Conservation (phyloP, 805 yeast genomes). For the Metahyphopichia silvanorum region DNA sequence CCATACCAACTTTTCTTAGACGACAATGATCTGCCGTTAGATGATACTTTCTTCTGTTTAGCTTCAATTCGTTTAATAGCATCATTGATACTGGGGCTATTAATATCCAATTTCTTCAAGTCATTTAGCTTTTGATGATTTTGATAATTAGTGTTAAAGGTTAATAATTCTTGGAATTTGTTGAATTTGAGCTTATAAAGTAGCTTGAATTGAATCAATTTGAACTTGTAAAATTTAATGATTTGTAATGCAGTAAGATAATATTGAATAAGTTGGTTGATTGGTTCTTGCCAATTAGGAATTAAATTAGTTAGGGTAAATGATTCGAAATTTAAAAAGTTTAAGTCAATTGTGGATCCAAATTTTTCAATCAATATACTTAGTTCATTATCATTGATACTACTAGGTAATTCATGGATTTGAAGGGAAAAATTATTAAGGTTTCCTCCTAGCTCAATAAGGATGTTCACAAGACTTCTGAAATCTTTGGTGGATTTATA, state of each 20-base stretch:
- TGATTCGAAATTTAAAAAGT: slow-evolving; percentile 47
- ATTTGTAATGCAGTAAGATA: slow-evolving; percentile 41
- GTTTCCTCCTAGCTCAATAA: slow-evolving; percentile 55
- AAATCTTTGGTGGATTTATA: slow-evolving; percentile 38
- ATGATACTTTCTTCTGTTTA: slow-evolving; percentile 16
- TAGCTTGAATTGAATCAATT: slow-evolving; percentile 47
- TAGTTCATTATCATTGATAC: slow-evolving; percentile 16
- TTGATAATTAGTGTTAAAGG: slow-evolving; percentile 17
- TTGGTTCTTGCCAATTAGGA: slow-evolving; percentile 49
- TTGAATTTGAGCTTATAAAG: slow-evolving; percentile 36
- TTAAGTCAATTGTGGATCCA: slow-evolving; percentile 51
- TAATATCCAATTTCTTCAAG: slow-evolving; percentile 28
- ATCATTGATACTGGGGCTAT: slow-evolving; percentile 36
- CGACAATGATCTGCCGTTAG: slow-evolving; percentile 8
- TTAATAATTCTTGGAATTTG: slow-evolving; percentile 35
- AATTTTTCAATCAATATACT: slow-evolving; percentile 43
- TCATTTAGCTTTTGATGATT: slow-evolving; percentile 18
- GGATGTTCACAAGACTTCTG: slow-evolving; percentile 32
- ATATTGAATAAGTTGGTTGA: slow-evolving; percentile 46
- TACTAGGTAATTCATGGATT: slow-evolving; percentile 25
- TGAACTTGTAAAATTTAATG: slow-evolving; percentile 48
- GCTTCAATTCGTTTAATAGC: slow-evolving; percentile 32
- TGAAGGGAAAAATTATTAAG: slow-evolving; percentile 52
- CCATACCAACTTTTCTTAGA: slow-evolving; percentile 41
- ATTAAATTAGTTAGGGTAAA: slow-evolving; percentile 34